Conservation (phyloP, 495 filamentous ascomycete genomes). For the Astrothelium subdiscretum region DNA sequence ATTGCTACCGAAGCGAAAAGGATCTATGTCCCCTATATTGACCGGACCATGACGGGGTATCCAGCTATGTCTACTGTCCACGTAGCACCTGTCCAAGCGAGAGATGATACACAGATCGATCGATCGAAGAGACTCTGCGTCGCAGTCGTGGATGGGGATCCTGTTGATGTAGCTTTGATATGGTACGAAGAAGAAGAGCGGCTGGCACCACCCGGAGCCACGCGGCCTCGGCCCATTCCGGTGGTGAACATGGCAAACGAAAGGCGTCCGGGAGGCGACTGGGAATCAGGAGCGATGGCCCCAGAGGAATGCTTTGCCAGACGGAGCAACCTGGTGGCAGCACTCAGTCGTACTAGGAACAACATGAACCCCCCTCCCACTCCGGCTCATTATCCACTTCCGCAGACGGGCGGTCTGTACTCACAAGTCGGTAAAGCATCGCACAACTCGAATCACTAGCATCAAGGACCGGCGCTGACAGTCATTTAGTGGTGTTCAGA, state of each 20-base stretch:
- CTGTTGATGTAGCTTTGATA: constrained; percentile 54
- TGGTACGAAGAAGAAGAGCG: constrained; percentile 34
- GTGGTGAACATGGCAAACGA: constrained; percentile 68
- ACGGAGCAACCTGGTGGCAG: constrained; percentile 56
- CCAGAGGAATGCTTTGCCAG: constrained; percentile 63
- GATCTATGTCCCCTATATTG: constrained; percentile 48
- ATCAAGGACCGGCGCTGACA: constrained; percentile 2
- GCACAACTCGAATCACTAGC: not conserved
- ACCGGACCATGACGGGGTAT: constrained; percentile 37
- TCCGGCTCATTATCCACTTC: constrained; percentile 54
- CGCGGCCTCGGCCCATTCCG: constrained; percentile 37
- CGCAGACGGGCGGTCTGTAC: constrained; percentile 53
- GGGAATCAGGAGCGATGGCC: constrained; percentile 60
- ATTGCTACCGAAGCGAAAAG: constrained; percentile 59
- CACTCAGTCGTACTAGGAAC: constrained; percentile 44
- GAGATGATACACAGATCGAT: constrained; percentile 23
- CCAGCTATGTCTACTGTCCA: constrained; percentile 38
- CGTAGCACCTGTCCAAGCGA: not conserved
- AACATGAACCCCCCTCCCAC: constrained; percentile 16
- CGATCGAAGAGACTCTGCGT: constrained; percentile 28
- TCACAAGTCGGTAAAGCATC: constrained; percentile 44
- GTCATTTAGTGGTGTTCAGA: constrained; percentile 38
- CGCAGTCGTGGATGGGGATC: constrained; percentile 51
- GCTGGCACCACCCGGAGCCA: constrained; percentile 6
- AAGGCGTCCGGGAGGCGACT: constrained; percentile 61